Evolutionary conservation across 2,329 filamentous ascomycete species (phyloP), one percentile per base, ranked within the genome.

Genomic region (Botrytis galanthina): DNA sequence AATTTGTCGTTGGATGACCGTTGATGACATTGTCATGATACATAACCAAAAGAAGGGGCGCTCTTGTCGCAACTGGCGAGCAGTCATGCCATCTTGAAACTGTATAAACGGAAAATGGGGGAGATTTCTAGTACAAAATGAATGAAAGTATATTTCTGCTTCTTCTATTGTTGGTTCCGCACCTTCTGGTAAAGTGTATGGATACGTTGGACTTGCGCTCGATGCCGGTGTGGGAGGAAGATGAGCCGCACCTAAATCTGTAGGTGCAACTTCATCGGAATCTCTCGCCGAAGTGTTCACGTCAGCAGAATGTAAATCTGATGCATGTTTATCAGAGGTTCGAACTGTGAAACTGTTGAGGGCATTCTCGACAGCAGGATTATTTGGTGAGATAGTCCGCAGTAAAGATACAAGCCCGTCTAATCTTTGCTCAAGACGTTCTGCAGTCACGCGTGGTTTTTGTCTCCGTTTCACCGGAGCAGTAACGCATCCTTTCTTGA

Each of bases 31-130:
- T 51, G 85, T 82, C 77, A 85, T 83, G 62, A 89, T 86, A 57
- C 83, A 84, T 18, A 86, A 77, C 84, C 85, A 88, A 8, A 88
- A 76, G 68, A 87, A 87, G 0, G 88, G 87, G 3, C 81, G 79
- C 32, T 83, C 79, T 10, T 78, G 78, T 4, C 79, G 82, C 1
- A 89, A 79, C 29, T 80, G 75, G 51, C 80, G 77, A 2, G 84
- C 83, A 0, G 82, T 83, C 73, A 81, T 80, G 22, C 81, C 79
- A 0, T 80, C 73, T 0, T 82, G 80, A 0, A 88, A 75, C 63
- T 84, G 79, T 70, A 87, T 79, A 71, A 86, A 85, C 0, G 86
- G 86, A n/a, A 86, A 84, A 70, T 82, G 83, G 1, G 78, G 79
- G 4, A 86, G 80, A 81, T 81, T 81, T 44, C 83, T 82, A 1